Evolutionary conservation across 768 basidiomycete species (phyloP).

Genomic region (Amanita pseudoporphyria): DNA sequence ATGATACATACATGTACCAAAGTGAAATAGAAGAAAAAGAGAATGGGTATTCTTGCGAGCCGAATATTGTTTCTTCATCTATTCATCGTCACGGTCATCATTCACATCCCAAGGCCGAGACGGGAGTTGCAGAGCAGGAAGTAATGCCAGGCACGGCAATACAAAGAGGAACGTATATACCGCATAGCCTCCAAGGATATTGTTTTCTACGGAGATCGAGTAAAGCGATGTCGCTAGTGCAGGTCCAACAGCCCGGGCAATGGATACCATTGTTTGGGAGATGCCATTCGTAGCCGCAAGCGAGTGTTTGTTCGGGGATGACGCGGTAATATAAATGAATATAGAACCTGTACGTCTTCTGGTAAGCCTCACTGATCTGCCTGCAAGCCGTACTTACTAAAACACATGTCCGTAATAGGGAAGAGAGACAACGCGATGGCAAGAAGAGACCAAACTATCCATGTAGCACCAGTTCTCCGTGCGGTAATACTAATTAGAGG

Average conservation of each 20-base stretch:
- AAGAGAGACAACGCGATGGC: constrained; percentile 17
- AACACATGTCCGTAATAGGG: too few relatives aligned
- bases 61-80: not conserved
- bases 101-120: constrained; percentile 26
- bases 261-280: constrained; percentile 38
- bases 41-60: not conserved
- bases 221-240: constrained; percentile 43
- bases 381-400: too few relatives aligned
- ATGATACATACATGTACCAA: too few relatives aligned
- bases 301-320: constrained; percentile 42
- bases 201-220: too few relatives aligned
- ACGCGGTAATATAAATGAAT: constrained; percentile 42
- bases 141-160: constrained; percentile 25
- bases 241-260: constrained; percentile 46
- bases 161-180: constrained; percentile 33
- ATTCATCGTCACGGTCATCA: too few relatives aligned
- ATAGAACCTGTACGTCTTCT: constrained; percentile 42
- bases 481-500: constrained; percentile 36
- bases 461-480: constrained; percentile 20
- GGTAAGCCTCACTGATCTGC: too few relatives aligned
- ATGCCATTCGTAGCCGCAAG: constrained; percentile 53
- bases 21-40: too few relatives aligned
- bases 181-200: constrained; percentile 39
- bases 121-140: constrained; percentile 31
- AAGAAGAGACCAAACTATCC: constrained; percentile 28